These are phyloP conservation scores for Collybia sordida DNA, from an alignment of 768 basidiomycete genomes.

Conservation along the genomic window DNA sequence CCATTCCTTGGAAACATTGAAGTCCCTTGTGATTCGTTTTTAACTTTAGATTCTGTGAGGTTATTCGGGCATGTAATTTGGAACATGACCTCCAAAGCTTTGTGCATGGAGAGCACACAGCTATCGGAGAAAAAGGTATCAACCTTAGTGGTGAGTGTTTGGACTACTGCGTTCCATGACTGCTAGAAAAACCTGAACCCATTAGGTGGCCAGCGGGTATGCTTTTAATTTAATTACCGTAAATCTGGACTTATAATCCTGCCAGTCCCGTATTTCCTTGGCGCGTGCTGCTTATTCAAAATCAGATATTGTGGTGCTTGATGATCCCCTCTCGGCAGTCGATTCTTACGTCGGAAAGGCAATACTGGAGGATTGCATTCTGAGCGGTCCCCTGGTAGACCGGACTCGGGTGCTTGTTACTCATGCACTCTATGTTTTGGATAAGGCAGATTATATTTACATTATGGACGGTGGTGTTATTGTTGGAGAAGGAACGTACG, in stretches of 20 bases:
- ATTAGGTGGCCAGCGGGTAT: conserved; percentile 36
- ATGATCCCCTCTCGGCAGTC: conserved; percentile 80
- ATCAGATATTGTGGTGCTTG: conserved; percentile 73
- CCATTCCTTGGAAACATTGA: background rate
- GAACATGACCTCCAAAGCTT: conserved; percentile 70
- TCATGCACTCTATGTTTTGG: conserved; percentile 55
- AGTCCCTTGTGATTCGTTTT: background rate
- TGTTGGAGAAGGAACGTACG: conserved; percentile 61
- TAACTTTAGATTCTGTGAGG: conserved; percentile 45
- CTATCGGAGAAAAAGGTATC: conserved; percentile 78
- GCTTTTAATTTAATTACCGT: conserved; percentile 32
- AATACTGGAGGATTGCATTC: conserved; percentile 61
- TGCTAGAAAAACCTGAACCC: background rate
- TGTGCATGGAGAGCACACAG: conserved; percentile 64
- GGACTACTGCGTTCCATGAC: background rate
- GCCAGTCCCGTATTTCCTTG: conserved; percentile 67
- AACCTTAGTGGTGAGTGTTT: conserved; percentile 52
- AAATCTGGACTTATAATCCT: conserved; percentile 1
- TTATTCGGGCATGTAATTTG: conserved; percentile 66
- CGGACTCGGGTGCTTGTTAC: conserved; percentile 64
- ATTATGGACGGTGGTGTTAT: conserved; percentile 59
- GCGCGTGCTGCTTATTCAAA: conserved; percentile 76
- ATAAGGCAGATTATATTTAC: conserved; percentile 62
- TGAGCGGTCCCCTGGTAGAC: conserved; percentile 47
- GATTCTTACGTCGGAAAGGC: conserved; percentile 74